Evolutionary conservation across 164 flowering plant species (phyloP), one percentile per base, ranked within the genome.

Genomic region (Nymphaea colorata): DNA sequence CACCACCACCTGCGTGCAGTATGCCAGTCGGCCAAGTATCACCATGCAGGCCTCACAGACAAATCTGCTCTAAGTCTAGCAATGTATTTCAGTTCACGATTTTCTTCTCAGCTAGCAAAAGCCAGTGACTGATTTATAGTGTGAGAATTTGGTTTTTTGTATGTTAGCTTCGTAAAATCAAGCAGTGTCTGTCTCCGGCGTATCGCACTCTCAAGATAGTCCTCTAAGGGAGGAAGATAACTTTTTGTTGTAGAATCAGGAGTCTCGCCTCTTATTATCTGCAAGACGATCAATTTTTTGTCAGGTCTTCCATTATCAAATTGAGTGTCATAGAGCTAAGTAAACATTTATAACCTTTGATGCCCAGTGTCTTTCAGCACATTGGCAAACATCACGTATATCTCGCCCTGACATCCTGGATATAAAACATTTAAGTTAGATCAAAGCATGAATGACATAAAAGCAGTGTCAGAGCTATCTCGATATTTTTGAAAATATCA

Each of bases 331-430:
- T 43, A 57, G 8, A n/a, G 42, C 36, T 53, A 25, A 44, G 41
- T 61, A 42, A n/a, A 67, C 11, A 47, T 78, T 61, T 61, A 2
- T 36, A 61, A 89, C 98, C 97, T 89, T 93, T 70, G 98, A 87
- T 62, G 99, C 99, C 99, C 99, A 90, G n/a, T 76, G 84, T 14
- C 99, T 78, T 76, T 94, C 99, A 16, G 99, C 96, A 79, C 90
- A 95, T 72, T 88, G 98, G 66, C 98, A 94, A 2, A 89, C 84
- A 66, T 91, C 96, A 64, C 91, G 83, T 14, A 94, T 89, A 72
- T 94, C 97, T 70, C 99, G 80, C 61, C 99, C 99, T 3, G 98
- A 91, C 96, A 94, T 87, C 60, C 99, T 94, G 80, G 70, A 73
- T 36, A 51, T 4, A 42, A n/a, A n/a, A n/a, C n/a, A n/a, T n/a